phyloP scores from a whole-genome alignment of 2,329 filamentous ascomycete genomes.

The Dendrostoma leiphaemia region DNA sequence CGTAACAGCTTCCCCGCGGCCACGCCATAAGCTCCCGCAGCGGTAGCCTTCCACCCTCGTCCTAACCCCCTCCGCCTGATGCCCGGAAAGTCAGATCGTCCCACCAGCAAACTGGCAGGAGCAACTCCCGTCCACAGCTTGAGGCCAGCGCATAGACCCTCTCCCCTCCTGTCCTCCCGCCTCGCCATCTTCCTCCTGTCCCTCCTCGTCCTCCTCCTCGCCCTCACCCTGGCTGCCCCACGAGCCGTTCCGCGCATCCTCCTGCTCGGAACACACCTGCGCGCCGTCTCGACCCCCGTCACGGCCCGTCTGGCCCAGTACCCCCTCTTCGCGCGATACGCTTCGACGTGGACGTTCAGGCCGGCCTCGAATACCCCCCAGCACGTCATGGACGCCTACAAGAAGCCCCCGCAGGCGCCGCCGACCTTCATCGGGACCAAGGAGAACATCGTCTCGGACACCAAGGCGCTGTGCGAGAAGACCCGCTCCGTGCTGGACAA shows the following conservation, averaged over 20 bases:
- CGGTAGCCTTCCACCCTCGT: conserved; percentile 10
- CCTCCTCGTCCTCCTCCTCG: conserved; percentile 53
- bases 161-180: conserved; percentile 45
- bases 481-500: conserved; percentile 65
- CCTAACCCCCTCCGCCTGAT: neutral
- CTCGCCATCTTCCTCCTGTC: conserved; percentile 56
- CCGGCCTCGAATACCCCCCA: conserved; percentile 44
- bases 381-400: conserved; percentile 66
- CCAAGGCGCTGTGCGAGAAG: conserved; percentile 62
- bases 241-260: conserved; percentile 58
- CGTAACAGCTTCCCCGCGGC: neutral
- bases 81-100: conserved; percentile 19
- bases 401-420: conserved; percentile 73
- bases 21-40: conserved; percentile 5
- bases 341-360: conserved; percentile 32
- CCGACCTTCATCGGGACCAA: conserved; percentile 75
- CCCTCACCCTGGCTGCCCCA: conserved; percentile 66
- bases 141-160: neutral
- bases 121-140: conserved; percentile 19
- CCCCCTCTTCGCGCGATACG: conserved; percentile 28
- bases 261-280: conserved; percentile 56
- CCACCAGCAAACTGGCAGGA: conserved; percentile 36
- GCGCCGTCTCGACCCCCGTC: conserved; percentile 26
- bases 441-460: conserved; percentile 64
- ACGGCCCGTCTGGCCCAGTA: conserved; percentile 27